Percentiles rank a stretch among this genome's conserved stretches.
Conservation (phyloP, 305 asterid genomes). For the Fraxinus dipetala region DNA sequence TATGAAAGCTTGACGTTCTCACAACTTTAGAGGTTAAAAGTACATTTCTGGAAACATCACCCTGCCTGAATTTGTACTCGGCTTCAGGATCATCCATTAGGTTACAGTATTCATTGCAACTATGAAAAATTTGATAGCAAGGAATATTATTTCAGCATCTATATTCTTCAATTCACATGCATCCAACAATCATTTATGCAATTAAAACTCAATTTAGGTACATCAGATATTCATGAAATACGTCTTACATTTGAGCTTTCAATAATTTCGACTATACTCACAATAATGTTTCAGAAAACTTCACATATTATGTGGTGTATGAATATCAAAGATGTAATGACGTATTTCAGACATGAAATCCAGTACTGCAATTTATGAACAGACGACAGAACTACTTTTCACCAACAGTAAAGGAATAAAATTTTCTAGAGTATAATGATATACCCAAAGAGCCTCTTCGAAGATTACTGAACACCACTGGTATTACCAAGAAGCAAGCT, state of each 20-base stretch:
- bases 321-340: background rate
- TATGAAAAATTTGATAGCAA: background rate
- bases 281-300: background rate
- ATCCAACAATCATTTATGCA: background rate
- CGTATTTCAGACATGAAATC: background rate
- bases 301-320: background rate
- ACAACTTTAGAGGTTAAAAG: background rate
- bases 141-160: background rate
- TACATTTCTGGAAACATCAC: background rate
- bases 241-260: background rate
- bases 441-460: background rate
- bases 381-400: background rate
- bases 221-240: background rate
- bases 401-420: background rate
- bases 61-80: background rate
- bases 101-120: background rate
- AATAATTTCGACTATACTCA: background rate
- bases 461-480: background rate
- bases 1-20: background rate
- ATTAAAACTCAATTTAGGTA: background rate
- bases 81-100: background rate
- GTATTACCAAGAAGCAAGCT: slow-evolving; percentile 10
- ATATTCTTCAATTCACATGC: background rate
- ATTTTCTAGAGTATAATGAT: background rate
- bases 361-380: background rate